Conservation (phyloP, 2,329 filamentous ascomycete genomes). For the Alternaria arborescens region DNA sequence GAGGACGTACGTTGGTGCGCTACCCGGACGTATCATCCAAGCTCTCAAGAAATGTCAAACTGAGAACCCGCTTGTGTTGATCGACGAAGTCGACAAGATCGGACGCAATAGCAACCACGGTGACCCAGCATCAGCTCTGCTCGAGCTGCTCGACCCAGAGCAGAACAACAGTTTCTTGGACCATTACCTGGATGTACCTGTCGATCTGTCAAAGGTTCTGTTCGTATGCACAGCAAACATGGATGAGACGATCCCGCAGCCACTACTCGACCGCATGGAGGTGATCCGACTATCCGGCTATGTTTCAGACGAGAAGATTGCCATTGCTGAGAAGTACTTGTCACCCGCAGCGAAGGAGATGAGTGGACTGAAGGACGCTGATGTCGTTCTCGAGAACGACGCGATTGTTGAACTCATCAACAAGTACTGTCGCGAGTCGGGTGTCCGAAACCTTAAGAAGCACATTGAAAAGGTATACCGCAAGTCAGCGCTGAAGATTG, state of each 20-base stretch:
- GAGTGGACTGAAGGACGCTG: conserved; percentile 86
- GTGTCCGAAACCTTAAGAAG: conserved; percentile 97
- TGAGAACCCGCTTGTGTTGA: conserved; percentile 94
- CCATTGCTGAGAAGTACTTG: conserved; percentile 92
- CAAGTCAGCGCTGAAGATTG: conserved; percentile 96
- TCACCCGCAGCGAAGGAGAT: conserved; percentile 94
- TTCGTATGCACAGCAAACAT: conserved; percentile 99
- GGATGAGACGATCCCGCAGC: conserved; percentile 96
- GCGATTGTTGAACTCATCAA: conserved; percentile 98
- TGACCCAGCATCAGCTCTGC: conserved; percentile 90
- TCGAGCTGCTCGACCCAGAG: conserved; percentile 94
- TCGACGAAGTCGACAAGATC: conserved; percentile 98
- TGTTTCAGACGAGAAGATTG: conserved; percentile 98
- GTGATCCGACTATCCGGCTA: conserved; percentile 96
- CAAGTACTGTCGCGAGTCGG: conserved; percentile 96
- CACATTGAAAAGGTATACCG: conserved; percentile 99
- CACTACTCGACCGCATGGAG: conserved; percentile 95
- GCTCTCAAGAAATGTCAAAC: conserved; percentile 99
- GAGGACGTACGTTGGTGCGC: conserved; percentile 92
- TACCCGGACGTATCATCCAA: conserved; percentile 96
- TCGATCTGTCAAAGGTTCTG: conserved; percentile 95
- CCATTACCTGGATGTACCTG: conserved; percentile 98
- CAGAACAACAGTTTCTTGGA: conserved; percentile 98
- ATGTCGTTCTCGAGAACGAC: conserved; percentile 84
- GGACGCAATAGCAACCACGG: conserved; percentile 89